phyloP scores from a whole-genome alignment of 2,329 filamentous ascomycete species.

The Tolypocladium endophyticum region DNA sequence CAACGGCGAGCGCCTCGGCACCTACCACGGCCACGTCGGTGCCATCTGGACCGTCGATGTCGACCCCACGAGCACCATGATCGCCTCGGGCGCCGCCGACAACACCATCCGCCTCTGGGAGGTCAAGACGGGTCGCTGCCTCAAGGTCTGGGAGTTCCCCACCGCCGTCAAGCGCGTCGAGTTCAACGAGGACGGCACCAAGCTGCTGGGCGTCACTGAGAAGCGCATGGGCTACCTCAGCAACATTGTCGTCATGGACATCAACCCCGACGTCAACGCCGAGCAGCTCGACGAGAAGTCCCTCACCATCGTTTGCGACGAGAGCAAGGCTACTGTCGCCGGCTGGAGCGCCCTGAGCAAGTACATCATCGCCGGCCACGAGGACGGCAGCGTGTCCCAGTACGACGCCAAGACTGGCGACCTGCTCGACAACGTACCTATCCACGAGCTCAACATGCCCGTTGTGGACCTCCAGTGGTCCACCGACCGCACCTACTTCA shows the following conservation, averaged over 20 bases:
- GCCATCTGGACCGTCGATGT: conserved; percentile 98
- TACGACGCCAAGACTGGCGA: conserved; percentile 92
- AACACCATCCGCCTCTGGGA: conserved; percentile 98
- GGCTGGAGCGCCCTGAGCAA: conserved; percentile 91
- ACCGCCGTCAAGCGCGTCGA: conserved; percentile 97
- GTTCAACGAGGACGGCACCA: conserved; percentile 87
- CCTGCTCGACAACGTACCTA: conserved; percentile 66
- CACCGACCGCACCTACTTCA: conserved; percentile 90
- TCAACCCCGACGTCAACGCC: conserved; percentile 72
- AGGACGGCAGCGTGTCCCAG: conserved; percentile 84
- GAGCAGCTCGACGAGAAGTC: conserved; percentile 76
- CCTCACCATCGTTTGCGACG: conserved; percentile 83
- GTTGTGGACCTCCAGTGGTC: conserved; percentile 96
- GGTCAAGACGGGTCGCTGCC: conserved; percentile 78
- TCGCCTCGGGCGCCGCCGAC: conserved; percentile 93
- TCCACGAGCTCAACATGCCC: conserved; percentile 72
- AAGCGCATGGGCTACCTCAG: conserved; percentile 96
- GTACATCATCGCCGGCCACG: conserved; percentile 96
- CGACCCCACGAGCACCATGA: conserved; percentile 80
- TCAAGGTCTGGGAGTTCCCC: conserved; percentile 97
- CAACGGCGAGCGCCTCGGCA: conserved; percentile 95
- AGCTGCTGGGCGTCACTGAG: conserved; percentile 89
- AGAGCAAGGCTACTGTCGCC: conserved; percentile 94
- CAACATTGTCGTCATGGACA: conserved; percentile 86
- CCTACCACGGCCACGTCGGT: conserved; percentile 93